Percentiles rank a stretch among this genome's conserved stretches.
Conservation (phyloP, 208 protist genomes). For the Balamuthia mandrillaris region DNA sequence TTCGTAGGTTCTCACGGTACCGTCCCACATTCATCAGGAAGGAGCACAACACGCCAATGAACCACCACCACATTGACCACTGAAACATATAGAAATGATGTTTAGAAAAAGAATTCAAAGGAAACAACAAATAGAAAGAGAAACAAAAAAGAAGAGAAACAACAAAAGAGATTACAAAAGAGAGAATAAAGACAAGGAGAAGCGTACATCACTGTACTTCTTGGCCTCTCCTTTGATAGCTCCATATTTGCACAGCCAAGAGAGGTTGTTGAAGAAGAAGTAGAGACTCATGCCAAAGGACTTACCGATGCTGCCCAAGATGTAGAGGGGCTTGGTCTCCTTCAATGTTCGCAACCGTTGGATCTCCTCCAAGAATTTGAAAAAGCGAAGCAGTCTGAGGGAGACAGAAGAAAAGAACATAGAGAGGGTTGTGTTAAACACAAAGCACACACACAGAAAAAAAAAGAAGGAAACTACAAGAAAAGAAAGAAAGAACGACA, state of each 20-base stretch:
- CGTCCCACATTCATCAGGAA: background rate
- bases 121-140: background rate
- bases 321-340: background rate
- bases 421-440: background rate
- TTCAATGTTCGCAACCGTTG: background rate
- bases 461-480: background rate
- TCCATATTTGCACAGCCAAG: background rate
- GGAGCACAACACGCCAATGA: background rate
- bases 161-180: background rate
- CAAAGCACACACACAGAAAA: background rate
- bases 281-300: background rate
- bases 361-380: background rate
- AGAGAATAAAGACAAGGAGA: background rate
- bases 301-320: background rate
- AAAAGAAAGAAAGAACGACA: too few species aligned
- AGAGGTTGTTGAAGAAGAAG: conserved; percentile 13
- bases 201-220: too few species aligned
- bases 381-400: background rate
- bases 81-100: background rate
- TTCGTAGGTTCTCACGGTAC: background rate
- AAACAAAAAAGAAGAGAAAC: background rate
- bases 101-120: background rate
- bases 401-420: background rate
- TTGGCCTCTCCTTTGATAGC: too few species aligned
- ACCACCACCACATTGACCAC: background rate